Conservation (phyloP, 1,139 yeast genomes). For the Yamadazyma pseudoaaseri region DNA sequence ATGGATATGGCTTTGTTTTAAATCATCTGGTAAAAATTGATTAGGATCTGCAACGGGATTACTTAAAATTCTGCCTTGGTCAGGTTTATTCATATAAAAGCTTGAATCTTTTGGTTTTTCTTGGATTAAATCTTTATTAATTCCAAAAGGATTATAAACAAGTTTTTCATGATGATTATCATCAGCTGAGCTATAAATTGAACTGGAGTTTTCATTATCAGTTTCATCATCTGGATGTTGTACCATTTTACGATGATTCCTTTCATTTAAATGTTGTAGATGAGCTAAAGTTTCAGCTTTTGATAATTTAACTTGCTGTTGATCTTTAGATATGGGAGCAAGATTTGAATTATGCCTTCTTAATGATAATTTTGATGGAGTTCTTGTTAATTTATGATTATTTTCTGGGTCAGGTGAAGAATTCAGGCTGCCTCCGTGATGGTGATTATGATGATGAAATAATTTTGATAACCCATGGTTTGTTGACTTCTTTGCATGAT, state of each 20-base stretch:
- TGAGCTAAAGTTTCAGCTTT: conserved; percentile 43
- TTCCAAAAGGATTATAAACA: conserved; percentile 47
- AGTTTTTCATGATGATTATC: conserved; percentile 30
- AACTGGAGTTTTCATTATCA: conserved; percentile 4
- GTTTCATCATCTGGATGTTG: conserved; percentile 9
- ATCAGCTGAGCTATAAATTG: conserved; percentile 2
- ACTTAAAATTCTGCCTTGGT: conserved; percentile 47
- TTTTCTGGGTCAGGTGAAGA: conserved; percentile 8
- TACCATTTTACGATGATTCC: conserved; percentile 23
- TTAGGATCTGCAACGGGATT: conserved; percentile 73
- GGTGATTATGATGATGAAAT: conserved; percentile 22
- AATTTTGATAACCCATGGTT: conserved; percentile 29
- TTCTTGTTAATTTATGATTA: conserved; percentile 12
- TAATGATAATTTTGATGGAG: conserved; percentile 28
- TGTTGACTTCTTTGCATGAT: conserved; percentile 14
- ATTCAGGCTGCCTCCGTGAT: conserved; percentile 3
- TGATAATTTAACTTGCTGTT: conserved; percentile 26
- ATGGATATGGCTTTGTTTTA: conserved; percentile 50
- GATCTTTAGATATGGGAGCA: conserved; percentile 3
- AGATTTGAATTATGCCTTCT: conserved; percentile 27
- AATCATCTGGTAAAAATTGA: conserved; percentile 55
- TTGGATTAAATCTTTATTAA: conserved; percentile 35
- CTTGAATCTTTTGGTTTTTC: conserved; percentile 40
- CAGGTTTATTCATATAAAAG: conserved; percentile 31
- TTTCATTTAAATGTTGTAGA: conserved; percentile 32